Base-by-base conservation (phyloP, 1,284 basidiomycete genomes). In the Irpex rosettiformis region DNA sequence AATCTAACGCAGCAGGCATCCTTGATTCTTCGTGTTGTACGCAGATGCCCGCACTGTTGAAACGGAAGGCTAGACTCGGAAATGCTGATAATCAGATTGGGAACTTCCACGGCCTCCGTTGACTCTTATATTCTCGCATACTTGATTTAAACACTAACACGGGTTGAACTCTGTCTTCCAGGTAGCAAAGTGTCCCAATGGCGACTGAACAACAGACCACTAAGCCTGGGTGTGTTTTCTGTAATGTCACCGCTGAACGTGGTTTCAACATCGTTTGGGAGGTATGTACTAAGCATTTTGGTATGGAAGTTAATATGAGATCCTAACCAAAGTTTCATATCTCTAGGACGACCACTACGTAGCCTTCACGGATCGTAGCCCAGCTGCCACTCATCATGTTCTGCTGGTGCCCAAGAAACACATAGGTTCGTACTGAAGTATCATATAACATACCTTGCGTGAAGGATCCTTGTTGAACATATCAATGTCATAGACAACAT, bases 401-500 rank as follows among this genome's bases (percentile, higher is more conserved):
- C 77, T 85, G 49, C 74, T 89, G 43, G 79, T 86, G 47, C 86
- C 88, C 3, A 80, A 80, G 62, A 62, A 57, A 6, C 88, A 91
- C 64, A 77, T 82, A 16, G 68, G 84, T 85, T 62, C 42, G 74
- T 58, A 21, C n/a, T 10, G 16, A 25, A 13, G n/a, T 16, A 3
- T 11, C 18, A 43, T 37, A 55, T 28, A 55, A 18, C 6, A 33
- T 3, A 2, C 33, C 16, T n/a, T n/a, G n/a, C n/a, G n/a, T n/a
- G n/a, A n/a, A n/a, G n/a, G n/a, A n/a, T n/a, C n/a, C n/a, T n/a
- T n/a, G n/a, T n/a, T n/a, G n/a, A 37, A 37, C 33, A 16, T 3
- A 16, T 37, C 3, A 11, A 11, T 8, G 33, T 11, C 33, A 16
- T 37, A 37, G 33, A 37, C 16, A 37, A 37, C 16, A 16, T 37